Conservation (phyloP, 768 basidiomycete genomes). For the Coprinopsis marcescibilis region DNA sequence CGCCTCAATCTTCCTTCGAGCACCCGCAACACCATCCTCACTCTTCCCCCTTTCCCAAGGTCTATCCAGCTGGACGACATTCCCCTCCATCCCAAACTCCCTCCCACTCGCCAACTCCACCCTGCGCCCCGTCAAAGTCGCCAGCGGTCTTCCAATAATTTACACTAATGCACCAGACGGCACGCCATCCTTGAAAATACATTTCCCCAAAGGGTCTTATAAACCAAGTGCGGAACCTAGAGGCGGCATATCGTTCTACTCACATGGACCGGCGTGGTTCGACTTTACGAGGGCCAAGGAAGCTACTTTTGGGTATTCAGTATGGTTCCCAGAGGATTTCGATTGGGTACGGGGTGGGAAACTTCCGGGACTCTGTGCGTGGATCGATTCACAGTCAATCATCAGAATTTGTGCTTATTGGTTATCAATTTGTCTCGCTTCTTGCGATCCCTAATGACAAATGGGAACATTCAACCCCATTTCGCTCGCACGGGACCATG, state of each 20-base stretch:
- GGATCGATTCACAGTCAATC: not conserved
- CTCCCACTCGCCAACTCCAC: conserved; percentile 11
- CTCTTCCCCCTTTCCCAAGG: conserved; percentile 13
- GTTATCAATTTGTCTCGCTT: not conserved
- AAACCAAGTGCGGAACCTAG: conserved; percentile 32
- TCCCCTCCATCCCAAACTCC: conserved; percentile 8
- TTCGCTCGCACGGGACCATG: too few relatives aligned
- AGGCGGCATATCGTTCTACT: conserved; percentile 63
- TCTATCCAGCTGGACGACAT: conserved; percentile 15
- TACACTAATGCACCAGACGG: conserved; percentile 39
- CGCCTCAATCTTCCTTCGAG: too few relatives aligned
- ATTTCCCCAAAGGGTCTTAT: conserved; percentile 47
- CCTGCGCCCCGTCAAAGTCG: conserved; percentile 11
- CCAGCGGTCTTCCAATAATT: conserved; percentile 7
- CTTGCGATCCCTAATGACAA: too few relatives aligned
- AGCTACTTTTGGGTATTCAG: conserved; percentile 48
- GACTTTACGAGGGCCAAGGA: conserved; percentile 52
- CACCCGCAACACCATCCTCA: too few relatives aligned
- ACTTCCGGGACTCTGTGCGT: conserved; percentile 60
- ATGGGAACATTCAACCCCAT: too few relatives aligned
- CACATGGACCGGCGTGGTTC: conserved; percentile 42
- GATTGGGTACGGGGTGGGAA: conserved; percentile 58
- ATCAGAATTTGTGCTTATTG: not conserved
- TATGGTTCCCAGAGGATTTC: conserved; percentile 54
- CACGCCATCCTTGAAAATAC: conserved; percentile 36